Conservation (phyloP, 495 filamentous ascomycete species). For the Trypethelium eluteriae region DNA sequence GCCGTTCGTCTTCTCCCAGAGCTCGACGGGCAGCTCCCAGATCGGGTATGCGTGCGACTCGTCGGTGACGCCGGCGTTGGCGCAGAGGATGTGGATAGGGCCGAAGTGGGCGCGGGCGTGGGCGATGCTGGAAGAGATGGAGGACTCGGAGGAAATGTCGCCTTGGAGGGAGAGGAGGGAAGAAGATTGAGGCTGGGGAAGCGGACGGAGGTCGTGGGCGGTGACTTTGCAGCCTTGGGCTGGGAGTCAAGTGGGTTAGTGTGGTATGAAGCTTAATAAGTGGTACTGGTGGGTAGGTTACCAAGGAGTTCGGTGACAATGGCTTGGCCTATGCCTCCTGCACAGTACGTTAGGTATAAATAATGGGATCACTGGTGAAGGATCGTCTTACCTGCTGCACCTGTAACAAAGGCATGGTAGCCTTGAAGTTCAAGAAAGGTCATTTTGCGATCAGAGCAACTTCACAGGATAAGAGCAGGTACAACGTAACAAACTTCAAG, state of each 20-base stretch:
- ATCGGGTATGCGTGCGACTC: slow-evolving; percentile 41
- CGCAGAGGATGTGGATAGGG: slow-evolving; percentile 47
- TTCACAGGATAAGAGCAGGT: neutral
- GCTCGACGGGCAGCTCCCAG: slow-evolving; percentile 46
- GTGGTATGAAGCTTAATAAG: neutral
- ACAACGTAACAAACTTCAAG: neutral
- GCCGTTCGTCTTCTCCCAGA: slow-evolving; percentile 47
- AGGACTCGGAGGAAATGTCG: slow-evolving; percentile 43
- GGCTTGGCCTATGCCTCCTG: slow-evolving; percentile 43
- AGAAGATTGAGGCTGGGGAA: slow-evolving; percentile 26
- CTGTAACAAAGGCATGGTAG: slow-evolving; percentile 52
- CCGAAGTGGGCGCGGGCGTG: slow-evolving; percentile 43
- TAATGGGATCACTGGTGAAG: too few species aligned
- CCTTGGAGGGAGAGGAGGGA: slow-evolving; percentile 38
- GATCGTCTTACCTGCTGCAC: slow-evolving; percentile 33
- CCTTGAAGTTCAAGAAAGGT: slow-evolving; percentile 47
- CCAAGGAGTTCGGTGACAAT: slow-evolving; percentile 49
- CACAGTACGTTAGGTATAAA: too few species aligned
- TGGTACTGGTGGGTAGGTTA: slow-evolving; percentile 23
- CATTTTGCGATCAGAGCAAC: slow-evolving; percentile 21
- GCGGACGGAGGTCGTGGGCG: slow-evolving; percentile 41
- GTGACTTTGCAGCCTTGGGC: slow-evolving; percentile 49
- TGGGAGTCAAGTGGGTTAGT: slow-evolving; percentile 20
- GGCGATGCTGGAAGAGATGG: slow-evolving; percentile 39
- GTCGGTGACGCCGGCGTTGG: slow-evolving; percentile 47